Conservation (phyloP, 2,329 filamentous ascomycete species). For the Plectosphaerella cucumerina region DNA sequence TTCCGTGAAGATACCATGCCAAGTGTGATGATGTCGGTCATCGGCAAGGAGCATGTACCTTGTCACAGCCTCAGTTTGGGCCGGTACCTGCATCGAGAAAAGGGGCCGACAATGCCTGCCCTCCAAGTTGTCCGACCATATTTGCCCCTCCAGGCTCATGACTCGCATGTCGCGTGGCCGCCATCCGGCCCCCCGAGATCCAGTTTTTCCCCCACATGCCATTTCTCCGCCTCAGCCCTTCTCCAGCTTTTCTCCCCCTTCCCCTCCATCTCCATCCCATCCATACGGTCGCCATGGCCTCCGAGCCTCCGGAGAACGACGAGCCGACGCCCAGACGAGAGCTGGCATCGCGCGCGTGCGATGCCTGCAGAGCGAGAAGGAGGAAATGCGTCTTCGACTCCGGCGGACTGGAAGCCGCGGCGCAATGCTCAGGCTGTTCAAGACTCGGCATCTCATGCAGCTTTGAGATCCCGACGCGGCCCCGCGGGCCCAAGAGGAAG, state of each 20-base stretch:
- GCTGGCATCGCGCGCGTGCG: constrained; percentile 17
- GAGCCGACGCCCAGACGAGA: neutral
- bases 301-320: constrained; percentile 1
- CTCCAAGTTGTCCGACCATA: no score
- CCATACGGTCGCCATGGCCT: neutral
- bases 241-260: neutral
- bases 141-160: no score
- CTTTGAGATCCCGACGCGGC: constrained; percentile 17
- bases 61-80: no score
- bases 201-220: no score
- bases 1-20: no score
- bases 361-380: constrained; percentile 18
- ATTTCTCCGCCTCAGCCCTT: constrained; percentile 10
- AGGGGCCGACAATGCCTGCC: no score
- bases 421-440: constrained; percentile 13
- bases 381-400: constrained; percentile 16
- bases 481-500: constrained; percentile 16
- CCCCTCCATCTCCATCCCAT: constrained; percentile 4
- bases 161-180: no score
- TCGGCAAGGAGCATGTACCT: no score
- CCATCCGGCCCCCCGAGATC: no score
- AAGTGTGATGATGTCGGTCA: no score
- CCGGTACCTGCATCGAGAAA: no score
- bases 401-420: neutral
- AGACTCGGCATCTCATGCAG: constrained; percentile 16